Conservation (phyloP, 768 basidiomycete genomes). For the Macrolepiota albuminosa region DNA sequence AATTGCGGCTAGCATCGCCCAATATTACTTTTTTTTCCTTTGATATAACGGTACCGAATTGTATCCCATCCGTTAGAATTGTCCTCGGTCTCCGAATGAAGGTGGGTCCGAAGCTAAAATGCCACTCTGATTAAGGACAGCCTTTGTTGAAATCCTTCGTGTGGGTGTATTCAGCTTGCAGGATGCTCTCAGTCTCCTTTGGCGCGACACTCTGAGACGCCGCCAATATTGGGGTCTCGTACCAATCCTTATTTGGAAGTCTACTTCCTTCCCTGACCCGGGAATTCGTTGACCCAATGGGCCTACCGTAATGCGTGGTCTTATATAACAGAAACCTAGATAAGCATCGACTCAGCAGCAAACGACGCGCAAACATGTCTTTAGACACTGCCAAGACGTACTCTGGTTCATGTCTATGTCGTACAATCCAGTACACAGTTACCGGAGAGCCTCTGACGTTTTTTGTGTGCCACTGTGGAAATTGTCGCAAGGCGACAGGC, state of each 20-base stretch:
- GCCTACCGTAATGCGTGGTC: background rate
- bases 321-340: background rate
- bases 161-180: background rate
- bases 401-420: slow-evolving; percentile 35
- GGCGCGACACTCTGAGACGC: no score
- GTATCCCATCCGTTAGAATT: background rate
- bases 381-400: slow-evolving; percentile 2
- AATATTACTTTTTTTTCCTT: background rate
- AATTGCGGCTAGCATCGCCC: background rate
- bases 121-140: background rate
- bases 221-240: background rate
- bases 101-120: background rate
- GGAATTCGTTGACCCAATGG: background rate
- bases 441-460: slow-evolving; percentile 31
- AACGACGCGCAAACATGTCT: background rate
- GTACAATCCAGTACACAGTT: slow-evolving; percentile 29
- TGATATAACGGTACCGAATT: background rate
- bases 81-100: background rate
- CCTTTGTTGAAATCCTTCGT: background rate
- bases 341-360: background rate
- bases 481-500: slow-evolving; percentile 38
- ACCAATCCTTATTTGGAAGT: background rate
- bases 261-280: background rate
- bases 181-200: background rate
- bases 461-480: slow-evolving; percentile 38